Percentiles rank a stretch among this genome's conserved stretches.
Evolutionary conservation across 768 basidiomycete genomes (phyloP).

Genomic region (Tephrocybe sp.): DNA sequence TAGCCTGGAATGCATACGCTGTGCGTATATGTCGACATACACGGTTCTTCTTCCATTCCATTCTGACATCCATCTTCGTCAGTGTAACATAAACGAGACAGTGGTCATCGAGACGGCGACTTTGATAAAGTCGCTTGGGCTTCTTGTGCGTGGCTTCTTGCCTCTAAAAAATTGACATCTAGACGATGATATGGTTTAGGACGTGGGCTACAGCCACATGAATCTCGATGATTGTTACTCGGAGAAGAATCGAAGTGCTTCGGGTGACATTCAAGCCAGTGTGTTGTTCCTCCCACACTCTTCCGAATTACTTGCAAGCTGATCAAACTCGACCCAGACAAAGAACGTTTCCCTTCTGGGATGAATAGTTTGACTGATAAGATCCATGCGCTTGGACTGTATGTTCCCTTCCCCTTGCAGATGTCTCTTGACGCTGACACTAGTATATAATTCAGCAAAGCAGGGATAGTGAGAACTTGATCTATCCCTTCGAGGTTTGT

Average conservation of each 20-base stretch:
- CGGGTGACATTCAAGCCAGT: slow-evolving; percentile 60
- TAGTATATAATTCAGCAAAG: slow-evolving; percentile 30
- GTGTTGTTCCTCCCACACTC: slow-evolving; percentile 3
- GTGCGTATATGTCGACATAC: slow-evolving; percentile 29
- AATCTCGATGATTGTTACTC: slow-evolving; percentile 72
- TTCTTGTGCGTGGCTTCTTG: slow-evolving; percentile 35
- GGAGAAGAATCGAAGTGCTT: slow-evolving; percentile 50
- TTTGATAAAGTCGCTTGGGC: slow-evolving; percentile 54
- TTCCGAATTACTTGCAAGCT: not conserved
- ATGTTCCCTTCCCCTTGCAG: not conserved
- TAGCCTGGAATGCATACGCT: slow-evolving; percentile 74
- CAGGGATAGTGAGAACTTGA: slow-evolving; percentile 38
- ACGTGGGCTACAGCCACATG: slow-evolving; percentile 57
- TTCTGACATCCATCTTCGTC: not conserved
- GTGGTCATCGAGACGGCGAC: slow-evolving; percentile 52
- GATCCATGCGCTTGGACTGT: slow-evolving; percentile 63
- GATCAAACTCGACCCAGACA: slow-evolving; percentile 1
- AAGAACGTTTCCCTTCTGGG: slow-evolving; percentile 52
- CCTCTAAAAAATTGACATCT: not conserved
- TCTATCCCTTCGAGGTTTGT: not conserved
- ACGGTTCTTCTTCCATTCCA: not conserved
- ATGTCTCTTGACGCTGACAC: not conserved
- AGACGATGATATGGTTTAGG: no score
- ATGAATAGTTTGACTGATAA: slow-evolving; percentile 56
- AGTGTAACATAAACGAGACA: slow-evolving; percentile 62